phyloP scores from a whole-genome alignment of 2,329 filamentous ascomycete genomes.

The Penicillium sp. region DNA sequence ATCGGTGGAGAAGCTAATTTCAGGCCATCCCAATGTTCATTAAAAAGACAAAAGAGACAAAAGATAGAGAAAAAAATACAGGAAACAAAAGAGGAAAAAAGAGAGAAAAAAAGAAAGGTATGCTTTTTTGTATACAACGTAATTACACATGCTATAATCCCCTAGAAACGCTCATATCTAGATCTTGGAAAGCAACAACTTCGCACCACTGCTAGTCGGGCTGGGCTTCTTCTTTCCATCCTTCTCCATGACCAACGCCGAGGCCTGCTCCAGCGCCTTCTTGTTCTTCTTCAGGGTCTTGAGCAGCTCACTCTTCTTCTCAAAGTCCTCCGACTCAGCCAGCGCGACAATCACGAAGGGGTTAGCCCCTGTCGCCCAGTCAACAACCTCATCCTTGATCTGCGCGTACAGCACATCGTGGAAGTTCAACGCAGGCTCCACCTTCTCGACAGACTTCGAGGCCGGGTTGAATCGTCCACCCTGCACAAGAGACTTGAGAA shows the following conservation, averaged over 20 bases:
- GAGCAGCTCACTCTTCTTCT: conserved; percentile 63
- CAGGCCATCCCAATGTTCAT: neutral
- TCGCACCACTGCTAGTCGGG: conserved; percentile 48
- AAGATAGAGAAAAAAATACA: neutral
- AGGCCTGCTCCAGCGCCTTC: conserved; percentile 61
- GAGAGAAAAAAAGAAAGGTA: conserved; percentile 1
- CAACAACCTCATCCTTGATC: conserved; percentile 70
- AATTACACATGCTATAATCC: conserved; percentile 12
- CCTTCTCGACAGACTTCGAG: conserved; percentile 66
- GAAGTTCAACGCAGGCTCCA: conserved; percentile 77
- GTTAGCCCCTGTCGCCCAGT: conserved; percentile 83
- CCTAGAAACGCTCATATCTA: conserved; percentile 12
- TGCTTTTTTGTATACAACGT: conserved; percentile 20
- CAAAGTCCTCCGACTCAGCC: conserved; percentile 71
- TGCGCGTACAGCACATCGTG: conserved; percentile 75
- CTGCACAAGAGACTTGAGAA: conserved; percentile 87
- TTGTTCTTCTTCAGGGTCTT: conserved; percentile 70
- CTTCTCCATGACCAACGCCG: conserved; percentile 55
- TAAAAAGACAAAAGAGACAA: neutral
- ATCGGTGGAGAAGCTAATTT: conserved; percentile 16
- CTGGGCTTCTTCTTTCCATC: conserved; percentile 33
- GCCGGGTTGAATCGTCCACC: conserved; percentile 81
- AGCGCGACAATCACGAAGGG: conserved; percentile 83
- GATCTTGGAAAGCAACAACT: conserved; percentile 39
- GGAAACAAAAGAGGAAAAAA: neutral